Conservation (phyloP, 768 basidiomycete genomes). For the Pleurotus giganteus region DNA sequence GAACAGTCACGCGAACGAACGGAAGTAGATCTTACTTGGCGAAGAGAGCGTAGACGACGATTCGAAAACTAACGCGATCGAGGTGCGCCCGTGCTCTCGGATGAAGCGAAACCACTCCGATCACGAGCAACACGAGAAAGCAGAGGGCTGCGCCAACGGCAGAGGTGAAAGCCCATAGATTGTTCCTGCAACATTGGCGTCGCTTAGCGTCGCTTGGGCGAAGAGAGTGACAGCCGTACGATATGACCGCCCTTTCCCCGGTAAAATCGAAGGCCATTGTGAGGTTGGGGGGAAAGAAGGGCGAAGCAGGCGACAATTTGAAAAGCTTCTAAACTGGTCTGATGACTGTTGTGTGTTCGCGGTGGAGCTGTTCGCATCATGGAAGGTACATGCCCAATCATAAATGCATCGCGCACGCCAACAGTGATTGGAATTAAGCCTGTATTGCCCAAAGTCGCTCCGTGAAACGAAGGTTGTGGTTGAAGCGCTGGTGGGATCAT, state of each 20-base stretch:
- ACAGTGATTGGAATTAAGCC: too few species aligned
- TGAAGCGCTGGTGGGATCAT: too few species aligned
- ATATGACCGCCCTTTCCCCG: neutral
- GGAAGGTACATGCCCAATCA: too few species aligned
- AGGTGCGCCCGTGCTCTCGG: constrained; percentile 9
- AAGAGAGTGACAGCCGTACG: neutral
- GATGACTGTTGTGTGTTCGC: neutral
- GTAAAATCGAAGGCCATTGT: neutral
- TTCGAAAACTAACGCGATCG: constrained; percentile 21
- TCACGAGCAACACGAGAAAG: neutral
- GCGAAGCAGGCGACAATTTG: neutral
- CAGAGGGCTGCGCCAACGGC: neutral
- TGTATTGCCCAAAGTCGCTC: too few species aligned
- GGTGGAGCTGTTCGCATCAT: too few species aligned
- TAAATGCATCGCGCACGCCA: too few species aligned
- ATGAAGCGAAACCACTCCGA: neutral
- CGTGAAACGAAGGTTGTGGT: too few species aligned
- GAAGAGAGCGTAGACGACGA: constrained; percentile 16
- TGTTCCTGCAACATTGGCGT: neutral
- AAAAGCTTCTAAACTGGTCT: neutral
- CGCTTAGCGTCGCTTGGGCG: neutral
- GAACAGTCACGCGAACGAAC: neutral
- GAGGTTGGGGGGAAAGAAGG: neutral
- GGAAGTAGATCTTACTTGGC: constrained; percentile 16
- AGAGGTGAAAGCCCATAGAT: neutral